Evolutionary conservation across 768 basidiomycete species (phyloP), one percentile per base, ranked within the genome.

Genomic region (Galerina sulciceps): DNA sequence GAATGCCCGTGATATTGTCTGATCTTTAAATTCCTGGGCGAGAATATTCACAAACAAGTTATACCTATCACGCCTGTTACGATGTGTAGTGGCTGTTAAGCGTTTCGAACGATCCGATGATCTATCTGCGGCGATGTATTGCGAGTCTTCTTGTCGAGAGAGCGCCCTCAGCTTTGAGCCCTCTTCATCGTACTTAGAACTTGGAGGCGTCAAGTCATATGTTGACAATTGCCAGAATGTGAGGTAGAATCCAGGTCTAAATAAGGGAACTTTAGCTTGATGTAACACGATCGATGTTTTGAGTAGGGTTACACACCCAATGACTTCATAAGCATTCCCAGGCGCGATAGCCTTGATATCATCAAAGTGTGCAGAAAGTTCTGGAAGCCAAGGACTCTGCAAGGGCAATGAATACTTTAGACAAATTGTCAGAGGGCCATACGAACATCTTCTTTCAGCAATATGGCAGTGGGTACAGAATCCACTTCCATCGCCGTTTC

Each of bases 211-310:
- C 35, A 99, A 81, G 72, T 99, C 97, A 67, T 94, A 93, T 35
- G 91, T 90, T 0, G 93, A 90, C 51, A 99, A 74, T 71, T 98
- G 96, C 97, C 97, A 99, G 76, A 98, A 99, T 2, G 96, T 94
- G 45, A 93, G 75, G 68, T 95, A 98, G 76, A 99, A 99, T 2
- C 88, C 91, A 26, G 94, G 89, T 3, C 96, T 97, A 43, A 54
- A 11, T 20, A 58, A 62, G 48, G 20, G 64, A 52, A 41, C 17
- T 54, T 56, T 11, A 36, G 36, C 2, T 10, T 52, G 37, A 55
- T 50, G 20, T 14, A 52, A 52, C 13, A 10, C 17, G 47, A 59
- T 8, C 26, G 60, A 23, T 40, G 31, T 56, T 47, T 9, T 35
- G 6, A 13, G 34, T 9, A 22, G 13, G 10, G 2, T 5, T 2